These are phyloP conservation scores for Pleurotus eryngii DNA, from an alignment of 768 basidiomycete genomes.

Conservation along the genomic window DNA sequence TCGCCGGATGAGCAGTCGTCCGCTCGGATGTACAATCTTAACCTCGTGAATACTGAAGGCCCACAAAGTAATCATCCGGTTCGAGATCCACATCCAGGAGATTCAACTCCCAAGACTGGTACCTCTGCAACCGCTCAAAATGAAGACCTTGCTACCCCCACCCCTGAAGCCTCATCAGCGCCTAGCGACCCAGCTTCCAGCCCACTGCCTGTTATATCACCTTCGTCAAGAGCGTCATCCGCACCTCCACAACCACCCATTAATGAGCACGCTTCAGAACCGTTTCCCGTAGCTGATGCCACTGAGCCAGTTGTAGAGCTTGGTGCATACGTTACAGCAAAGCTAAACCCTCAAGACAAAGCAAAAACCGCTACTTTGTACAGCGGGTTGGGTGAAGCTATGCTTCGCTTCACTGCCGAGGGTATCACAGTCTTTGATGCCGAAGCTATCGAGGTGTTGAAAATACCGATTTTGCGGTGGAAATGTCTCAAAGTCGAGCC, in stretches of 20 bases:
- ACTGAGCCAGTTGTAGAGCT: neutral
- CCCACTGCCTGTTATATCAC: conserved; percentile 3
- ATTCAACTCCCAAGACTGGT: neutral
- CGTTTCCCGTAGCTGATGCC: neutral
- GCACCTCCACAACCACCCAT: neutral
- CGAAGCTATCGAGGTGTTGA: neutral
- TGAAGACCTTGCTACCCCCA: neutral
- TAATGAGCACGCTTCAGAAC: neutral
- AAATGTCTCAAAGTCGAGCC: neutral
- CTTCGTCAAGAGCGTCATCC: conserved; percentile 2
- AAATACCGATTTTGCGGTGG: neutral
- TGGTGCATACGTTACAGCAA: neutral
- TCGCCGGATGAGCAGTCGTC: conserved; percentile 10
- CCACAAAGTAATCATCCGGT: neutral
- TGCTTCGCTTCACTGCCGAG: neutral
- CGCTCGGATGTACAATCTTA: conserved; percentile 30
- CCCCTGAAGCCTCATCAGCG: neutral
- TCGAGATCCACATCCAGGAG: neutral
- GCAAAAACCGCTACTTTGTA: neutral
- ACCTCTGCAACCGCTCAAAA: neutral
- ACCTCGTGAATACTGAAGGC: conserved; percentile 32
- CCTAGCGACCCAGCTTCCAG: conserved; percentile 4
- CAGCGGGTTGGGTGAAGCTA: neutral
- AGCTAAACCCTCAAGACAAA: neutral
- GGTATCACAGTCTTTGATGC: neutral